These are phyloP conservation scores for Sphaerulina populicola DNA, from an alignment of 2,329 filamentous ascomycete species.

Conservation along the genomic window DNA sequence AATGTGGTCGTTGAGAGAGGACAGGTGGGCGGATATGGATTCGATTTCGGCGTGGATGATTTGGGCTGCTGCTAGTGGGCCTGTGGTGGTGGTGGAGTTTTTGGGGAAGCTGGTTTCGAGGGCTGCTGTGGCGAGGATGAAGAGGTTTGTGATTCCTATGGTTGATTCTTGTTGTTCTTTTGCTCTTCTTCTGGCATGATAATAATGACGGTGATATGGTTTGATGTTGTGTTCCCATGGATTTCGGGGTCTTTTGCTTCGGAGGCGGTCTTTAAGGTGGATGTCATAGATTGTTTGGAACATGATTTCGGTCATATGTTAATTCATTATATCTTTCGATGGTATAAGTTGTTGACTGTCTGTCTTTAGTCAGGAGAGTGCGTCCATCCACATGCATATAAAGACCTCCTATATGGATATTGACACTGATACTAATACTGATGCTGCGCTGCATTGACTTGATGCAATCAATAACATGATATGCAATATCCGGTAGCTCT, in stretches of 20 bases:
- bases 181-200: not conserved
- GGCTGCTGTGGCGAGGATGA: conserved; percentile 5
- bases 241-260: not conserved
- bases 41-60: conserved; percentile 3
- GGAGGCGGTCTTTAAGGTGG: conserved; percentile 7
- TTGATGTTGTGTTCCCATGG: conserved; percentile 1
- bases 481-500: too few relatives aligned
- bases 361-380: too few relatives aligned
- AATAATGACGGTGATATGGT: not conserved
- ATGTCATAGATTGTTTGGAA: conserved; percentile 8
- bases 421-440: too few relatives aligned
- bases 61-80: not conserved
- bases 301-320: not conserved
- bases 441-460: too few relatives aligned
- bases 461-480: too few relatives aligned
- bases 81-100: not conserved
- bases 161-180: not conserved
- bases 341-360: too few relatives aligned
- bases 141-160: conserved; percentile 7
- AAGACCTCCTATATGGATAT: too few relatives aligned
- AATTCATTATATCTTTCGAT: too few relatives aligned
- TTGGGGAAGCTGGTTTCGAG: conserved; percentile 1
- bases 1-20: not conserved
- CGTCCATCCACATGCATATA: too few relatives aligned
- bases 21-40: not conserved